Evolutionary conservation across 1,284 basidiomycete species (phyloP).

Genomic region (Thecaphora thlaspeos): DNA sequence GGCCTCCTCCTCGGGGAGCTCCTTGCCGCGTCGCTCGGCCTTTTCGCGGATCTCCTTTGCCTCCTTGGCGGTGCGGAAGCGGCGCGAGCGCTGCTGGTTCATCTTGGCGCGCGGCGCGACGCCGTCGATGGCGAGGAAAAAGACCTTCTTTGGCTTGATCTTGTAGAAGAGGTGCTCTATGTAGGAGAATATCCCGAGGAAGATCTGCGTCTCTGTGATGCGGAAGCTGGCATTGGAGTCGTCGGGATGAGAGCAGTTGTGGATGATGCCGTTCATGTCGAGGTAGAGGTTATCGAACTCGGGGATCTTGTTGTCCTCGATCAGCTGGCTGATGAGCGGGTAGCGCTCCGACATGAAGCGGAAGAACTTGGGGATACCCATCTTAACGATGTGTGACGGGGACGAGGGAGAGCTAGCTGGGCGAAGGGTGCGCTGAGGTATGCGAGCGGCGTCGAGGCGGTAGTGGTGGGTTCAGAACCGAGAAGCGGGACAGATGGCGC

Average conservation of each 20-base stretch:
- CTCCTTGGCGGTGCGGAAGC: slow-evolving; percentile 93
- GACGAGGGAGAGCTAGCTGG: slow-evolving; percentile 6
- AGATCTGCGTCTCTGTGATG: slow-evolving; percentile 88
- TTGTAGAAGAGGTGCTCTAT: slow-evolving; percentile 95
- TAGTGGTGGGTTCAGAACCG: too few species aligned
- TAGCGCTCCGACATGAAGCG: slow-evolving; percentile 79
- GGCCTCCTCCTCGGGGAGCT: slow-evolving; percentile 84
- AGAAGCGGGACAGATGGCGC: too few species aligned
- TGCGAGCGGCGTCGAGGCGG: too few species aligned
- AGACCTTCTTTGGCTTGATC: slow-evolving; percentile 87
- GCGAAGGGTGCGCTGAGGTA: too few species aligned
- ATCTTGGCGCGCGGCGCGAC: slow-evolving; percentile 98
- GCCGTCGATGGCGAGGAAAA: slow-evolving; percentile 96
- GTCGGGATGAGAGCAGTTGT: slow-evolving; percentile 73
- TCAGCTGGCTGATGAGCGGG: slow-evolving; percentile 94
- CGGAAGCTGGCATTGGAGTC: slow-evolving; percentile 94
- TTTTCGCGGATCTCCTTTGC: slow-evolving; percentile 81
- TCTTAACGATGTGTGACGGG: slow-evolving; percentile 6
- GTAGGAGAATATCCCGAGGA: slow-evolving; percentile 93
- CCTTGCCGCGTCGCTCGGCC: slow-evolving; percentile 84
- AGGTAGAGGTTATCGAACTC: slow-evolving; percentile 84
- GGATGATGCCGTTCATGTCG: slow-evolving; percentile 98
- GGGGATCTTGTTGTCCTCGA: slow-evolving; percentile 93
- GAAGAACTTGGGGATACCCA: slow-evolving; percentile 63
- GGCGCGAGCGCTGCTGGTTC: slow-evolving; percentile 84